Evolutionary conservation across 495 filamentous ascomycete species (phyloP).

Genomic region (Cenococcum geophilum): DNA sequence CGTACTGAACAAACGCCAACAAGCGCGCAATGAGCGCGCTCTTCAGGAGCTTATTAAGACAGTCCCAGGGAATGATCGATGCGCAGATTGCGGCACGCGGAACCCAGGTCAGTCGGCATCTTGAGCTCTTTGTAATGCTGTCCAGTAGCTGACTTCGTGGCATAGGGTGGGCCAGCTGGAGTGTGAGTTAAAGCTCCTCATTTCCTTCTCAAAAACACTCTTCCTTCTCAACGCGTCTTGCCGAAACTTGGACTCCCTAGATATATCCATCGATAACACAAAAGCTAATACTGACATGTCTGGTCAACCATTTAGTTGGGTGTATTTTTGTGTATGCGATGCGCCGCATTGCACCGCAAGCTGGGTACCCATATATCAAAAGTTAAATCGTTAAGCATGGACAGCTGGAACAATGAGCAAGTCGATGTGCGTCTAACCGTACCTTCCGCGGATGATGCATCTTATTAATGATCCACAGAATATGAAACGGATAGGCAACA

Average conservation of each 20-base stretch:
- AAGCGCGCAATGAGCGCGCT: constrained; percentile 88
- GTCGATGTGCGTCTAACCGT: constrained; percentile 61
- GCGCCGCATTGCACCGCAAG: constrained; percentile 91
- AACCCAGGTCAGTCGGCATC: constrained; percentile 69
- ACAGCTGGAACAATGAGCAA: constrained; percentile 90
- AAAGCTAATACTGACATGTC: constrained; percentile 23
- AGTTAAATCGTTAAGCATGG: constrained; percentile 97
- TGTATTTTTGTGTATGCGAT: constrained; percentile 96
- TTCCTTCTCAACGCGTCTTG: neutral
- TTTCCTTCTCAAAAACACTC: neutral
- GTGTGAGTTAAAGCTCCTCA: constrained; percentile 53
- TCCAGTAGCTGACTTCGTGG: constrained; percentile 23
- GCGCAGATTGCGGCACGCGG: constrained; percentile 84
- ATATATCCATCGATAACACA: neutral
- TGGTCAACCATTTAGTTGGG: constrained; percentile 58
- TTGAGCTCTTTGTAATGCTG: constrained; percentile 7
- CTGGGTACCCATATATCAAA: constrained; percentile 96
- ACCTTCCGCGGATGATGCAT: constrained; percentile 12
- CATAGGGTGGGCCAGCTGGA: constrained; percentile 97
- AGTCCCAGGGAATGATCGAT: constrained; percentile 87
- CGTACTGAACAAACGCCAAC: constrained; percentile 80
- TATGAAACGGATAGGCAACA: constrained; percentile 89
- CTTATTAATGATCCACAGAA: constrained; percentile 49
- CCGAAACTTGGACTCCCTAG: neutral
- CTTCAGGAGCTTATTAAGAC: constrained; percentile 84